Evolutionary conservation across 768 basidiomycete genomes (phyloP).

Genomic region (Rhizopogon sp.): DNA sequence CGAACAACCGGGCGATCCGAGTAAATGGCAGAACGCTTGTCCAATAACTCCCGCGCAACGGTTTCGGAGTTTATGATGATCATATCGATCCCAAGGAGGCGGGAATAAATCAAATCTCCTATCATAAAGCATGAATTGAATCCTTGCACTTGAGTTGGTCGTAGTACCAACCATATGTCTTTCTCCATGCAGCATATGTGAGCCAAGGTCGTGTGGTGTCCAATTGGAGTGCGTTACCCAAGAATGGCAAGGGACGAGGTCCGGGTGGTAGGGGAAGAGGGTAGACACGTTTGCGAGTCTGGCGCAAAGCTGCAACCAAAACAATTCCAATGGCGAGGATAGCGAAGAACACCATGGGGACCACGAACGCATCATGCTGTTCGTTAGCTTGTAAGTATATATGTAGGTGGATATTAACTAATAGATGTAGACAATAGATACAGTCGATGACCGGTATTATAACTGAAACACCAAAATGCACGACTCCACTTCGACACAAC

Average conservation of each 20-base stretch:
- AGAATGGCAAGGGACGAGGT: slow-evolving; percentile 37
- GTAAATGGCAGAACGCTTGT: slow-evolving; percentile 33
- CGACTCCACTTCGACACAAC: too few species aligned
- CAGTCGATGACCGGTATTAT: too few species aligned
- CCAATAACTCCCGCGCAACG: slow-evolving; percentile 30
- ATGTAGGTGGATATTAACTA: too few species aligned
- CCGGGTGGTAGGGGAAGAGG: slow-evolving; percentile 35
- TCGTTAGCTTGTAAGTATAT: too few species aligned
- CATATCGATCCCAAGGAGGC: slow-evolving; percentile 20
- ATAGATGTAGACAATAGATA: too few species aligned
- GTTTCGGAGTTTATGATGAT: too few species aligned
- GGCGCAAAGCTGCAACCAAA: too few species aligned
- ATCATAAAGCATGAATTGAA: neutral
- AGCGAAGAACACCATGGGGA: too few species aligned
- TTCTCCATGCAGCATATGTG: slow-evolving; percentile 38
- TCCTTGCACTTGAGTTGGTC: too few species aligned
- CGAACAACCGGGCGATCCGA: slow-evolving; percentile 26
- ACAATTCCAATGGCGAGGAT: too few species aligned
- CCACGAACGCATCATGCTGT: too few species aligned
- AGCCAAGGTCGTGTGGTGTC: slow-evolving; percentile 34
- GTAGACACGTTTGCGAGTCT: neutral
- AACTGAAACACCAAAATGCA: too few species aligned
- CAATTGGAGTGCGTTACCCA: slow-evolving; percentile 46
- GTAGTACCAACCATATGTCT: slow-evolving; percentile 35
- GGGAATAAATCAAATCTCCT: slow-evolving; percentile 27